Evolutionary conservation across 768 basidiomycete genomes (phyloP), one percentile per base, ranked within the genome.

Genomic region (Favolaschia claudopus): DNA sequence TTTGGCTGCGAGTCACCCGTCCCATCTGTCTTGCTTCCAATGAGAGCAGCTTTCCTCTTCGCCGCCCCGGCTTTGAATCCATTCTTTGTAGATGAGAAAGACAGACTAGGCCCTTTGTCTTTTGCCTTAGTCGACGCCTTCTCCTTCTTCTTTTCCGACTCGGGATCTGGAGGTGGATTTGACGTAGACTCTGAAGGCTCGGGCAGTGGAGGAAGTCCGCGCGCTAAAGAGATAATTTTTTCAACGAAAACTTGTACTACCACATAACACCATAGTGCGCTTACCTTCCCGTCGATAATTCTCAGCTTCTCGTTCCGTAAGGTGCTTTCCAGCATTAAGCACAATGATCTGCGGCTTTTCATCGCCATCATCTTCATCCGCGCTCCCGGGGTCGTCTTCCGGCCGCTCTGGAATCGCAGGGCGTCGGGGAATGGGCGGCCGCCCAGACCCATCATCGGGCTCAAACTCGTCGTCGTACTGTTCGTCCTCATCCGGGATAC

Each of bases 261-360:
- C 32, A 22, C 3, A 52, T 53, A 36, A 56, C 39, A n/a, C 25
- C 39, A 44, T 25, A 27, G 25, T 17, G 55, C 24, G 66, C 79
- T 46, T 58, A 92, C 92, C 90, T 81, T 83, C 86, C 52, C 92
- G 84, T 51, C 82, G 80, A 66, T 91, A 81, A 69, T 92, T 89
- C 79, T 92, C 89, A 4, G 82, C 93, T 67, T 96, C 92, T 52
- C 82, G 76, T 61, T 83, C 88, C 2, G 85, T 86, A 38, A 97
- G 79, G 77, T 97, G 95, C 70, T 93, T 96, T 25, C 95, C 95
- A 64, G 89, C 85, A 69, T 85, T 93, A 63, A 97, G 71, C 9
- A 96, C 95, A 4, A 97, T 93, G 8, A 97, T 86, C 69, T 93
- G 92, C 3, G 95, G 95, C 64, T 83, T 88, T 72, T 96, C 95